phyloP scores from a whole-genome alignment of 805 yeast species.

The Allodekkera sacchari region DNA sequence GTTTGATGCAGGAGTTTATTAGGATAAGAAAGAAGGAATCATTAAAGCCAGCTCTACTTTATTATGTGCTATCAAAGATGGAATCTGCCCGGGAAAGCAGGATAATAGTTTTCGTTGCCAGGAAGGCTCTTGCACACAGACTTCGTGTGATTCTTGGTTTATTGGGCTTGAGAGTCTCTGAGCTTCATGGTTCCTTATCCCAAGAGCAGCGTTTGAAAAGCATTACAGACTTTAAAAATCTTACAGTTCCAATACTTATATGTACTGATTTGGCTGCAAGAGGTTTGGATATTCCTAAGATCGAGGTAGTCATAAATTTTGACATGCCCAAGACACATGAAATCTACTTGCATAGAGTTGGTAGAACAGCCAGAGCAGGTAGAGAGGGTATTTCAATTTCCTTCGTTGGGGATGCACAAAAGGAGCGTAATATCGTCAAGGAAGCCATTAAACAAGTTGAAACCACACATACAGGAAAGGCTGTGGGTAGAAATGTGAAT shows the following conservation, averaged over 20 bases:
- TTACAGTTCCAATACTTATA: constrained; percentile 76
- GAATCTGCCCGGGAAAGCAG: constrained; percentile 59
- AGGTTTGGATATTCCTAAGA: constrained; percentile 98
- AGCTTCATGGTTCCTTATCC: constrained; percentile 73
- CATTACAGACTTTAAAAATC: constrained; percentile 72
- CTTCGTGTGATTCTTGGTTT: constrained; percentile 70
- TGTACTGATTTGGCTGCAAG: constrained; percentile 99
- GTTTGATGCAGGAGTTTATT: constrained; percentile 86
- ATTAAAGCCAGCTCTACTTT: constrained; percentile 75
- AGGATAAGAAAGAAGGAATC: constrained; percentile 86
- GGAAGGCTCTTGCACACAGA: constrained; percentile 86
- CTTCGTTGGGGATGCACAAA: constrained; percentile 86
- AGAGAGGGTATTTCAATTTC: constrained; percentile 90
- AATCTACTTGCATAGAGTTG: constrained; percentile 91
- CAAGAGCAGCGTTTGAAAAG: constrained; percentile 91
- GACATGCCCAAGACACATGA: constrained; percentile 95
- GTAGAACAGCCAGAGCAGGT: constrained; percentile 99
- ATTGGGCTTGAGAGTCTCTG: constrained; percentile 69
- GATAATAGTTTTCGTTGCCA: constrained; percentile 82
- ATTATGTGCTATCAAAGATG: constrained; percentile 57
- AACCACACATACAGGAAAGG: constrained; percentile 40
- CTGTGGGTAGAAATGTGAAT: constrained; percentile 85
- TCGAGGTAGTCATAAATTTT: constrained; percentile 87
- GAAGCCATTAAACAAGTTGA: constrained; percentile 71
- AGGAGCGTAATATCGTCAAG: constrained; percentile 85